Evolutionary conservation across 352 stramenopile genomes (phyloP).

Genomic region (Elongisporangium prolatum): DNA sequence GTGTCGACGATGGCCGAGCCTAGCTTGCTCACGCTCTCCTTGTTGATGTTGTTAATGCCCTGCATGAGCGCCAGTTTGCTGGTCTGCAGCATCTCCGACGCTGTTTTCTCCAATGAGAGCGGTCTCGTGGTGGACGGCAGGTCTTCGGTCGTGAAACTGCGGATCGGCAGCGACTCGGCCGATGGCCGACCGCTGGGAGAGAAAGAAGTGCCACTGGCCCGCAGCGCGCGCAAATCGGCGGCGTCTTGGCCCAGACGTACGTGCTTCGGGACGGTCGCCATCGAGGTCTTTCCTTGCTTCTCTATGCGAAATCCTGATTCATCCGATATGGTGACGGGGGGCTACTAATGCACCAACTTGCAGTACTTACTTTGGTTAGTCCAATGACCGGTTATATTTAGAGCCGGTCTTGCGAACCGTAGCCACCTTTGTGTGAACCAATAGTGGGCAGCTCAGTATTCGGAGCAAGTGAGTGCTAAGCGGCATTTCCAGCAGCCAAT

Average conservation of each 20-base stretch:
- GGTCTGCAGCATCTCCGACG: conserved; percentile 52
- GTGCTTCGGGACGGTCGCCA: neutral
- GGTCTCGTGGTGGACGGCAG: conserved; percentile 45
- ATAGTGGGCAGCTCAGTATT: neutral
- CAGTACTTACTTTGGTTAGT: neutral
- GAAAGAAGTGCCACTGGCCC: conserved; percentile 33
- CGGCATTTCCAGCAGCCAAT: neutral
- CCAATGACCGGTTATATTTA: neutral
- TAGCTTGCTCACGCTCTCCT: conserved; percentile 41
- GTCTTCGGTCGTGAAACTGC: conserved; percentile 81
- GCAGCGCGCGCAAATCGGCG: conserved; percentile 8
- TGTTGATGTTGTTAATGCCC: conserved; percentile 49
- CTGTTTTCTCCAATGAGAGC: conserved; percentile 21
- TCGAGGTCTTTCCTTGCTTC: neutral
- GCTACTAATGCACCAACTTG: neutral
- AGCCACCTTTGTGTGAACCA: conserved; percentile 2
- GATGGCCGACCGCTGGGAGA: conserved; percentile 25
- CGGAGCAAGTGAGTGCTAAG: neutral
- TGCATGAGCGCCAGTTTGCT: conserved; percentile 51
- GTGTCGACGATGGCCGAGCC: conserved; percentile 47
- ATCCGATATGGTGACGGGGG: neutral
- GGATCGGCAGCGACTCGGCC: conserved; percentile 17
- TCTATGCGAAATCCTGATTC: neutral
- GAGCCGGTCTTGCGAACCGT: no score
- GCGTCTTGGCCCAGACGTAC: neutral